A percentile compares a stretch with the other conserved stretches of the same genome.
These are phyloP conservation scores for Colletotrichum scovillei DNA, from an alignment of 2,329 filamentous ascomycete species.

Conservation along the genomic window DNA sequence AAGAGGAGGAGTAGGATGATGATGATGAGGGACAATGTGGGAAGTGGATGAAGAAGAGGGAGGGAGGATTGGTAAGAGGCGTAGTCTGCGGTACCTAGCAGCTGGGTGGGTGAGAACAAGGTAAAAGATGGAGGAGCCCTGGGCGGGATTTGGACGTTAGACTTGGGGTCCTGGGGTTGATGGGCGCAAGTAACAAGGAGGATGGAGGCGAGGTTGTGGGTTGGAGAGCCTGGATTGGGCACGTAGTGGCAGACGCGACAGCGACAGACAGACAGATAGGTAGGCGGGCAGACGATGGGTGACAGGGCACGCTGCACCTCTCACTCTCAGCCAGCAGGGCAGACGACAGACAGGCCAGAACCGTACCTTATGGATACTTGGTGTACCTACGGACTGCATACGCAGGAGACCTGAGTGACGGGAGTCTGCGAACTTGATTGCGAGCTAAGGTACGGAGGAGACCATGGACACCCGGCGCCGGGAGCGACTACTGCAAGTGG, in stretches of 20 bases:
- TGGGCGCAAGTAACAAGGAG: constrained; percentile 34
- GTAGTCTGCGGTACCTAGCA: not conserved
- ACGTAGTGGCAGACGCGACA: not conserved
- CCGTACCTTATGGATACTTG: too few species aligned
- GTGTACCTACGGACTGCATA: too few species aligned
- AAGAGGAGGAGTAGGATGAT: not conserved
- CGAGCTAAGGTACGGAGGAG: not conserved
- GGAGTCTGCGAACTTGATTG: too few species aligned
- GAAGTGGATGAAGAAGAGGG: not conserved
- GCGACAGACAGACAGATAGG: not conserved
- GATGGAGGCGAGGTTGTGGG: constrained; percentile 32
- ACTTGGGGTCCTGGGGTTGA: constrained; percentile 42
- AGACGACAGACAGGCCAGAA: too few species aligned
- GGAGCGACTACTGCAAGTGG: not conserved
- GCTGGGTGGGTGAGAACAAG: not conserved
- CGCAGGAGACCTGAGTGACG: too few species aligned
- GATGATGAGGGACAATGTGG: not conserved
- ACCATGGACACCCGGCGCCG: not conserved
- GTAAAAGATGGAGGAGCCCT: not conserved
- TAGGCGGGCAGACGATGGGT: not conserved
- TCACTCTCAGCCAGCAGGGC: too few species aligned
- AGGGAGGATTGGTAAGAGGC: constrained; percentile 31
- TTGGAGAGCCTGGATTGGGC: constrained; percentile 29
- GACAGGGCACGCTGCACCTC: too few species aligned
- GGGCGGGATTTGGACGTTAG: constrained; percentile 20